A percentile compares a stretch with the other conserved stretches of the same genome.
Conservation (phyloP, 495 filamentous ascomycete genomes). For the Penicillium cosmopolitanum region DNA sequence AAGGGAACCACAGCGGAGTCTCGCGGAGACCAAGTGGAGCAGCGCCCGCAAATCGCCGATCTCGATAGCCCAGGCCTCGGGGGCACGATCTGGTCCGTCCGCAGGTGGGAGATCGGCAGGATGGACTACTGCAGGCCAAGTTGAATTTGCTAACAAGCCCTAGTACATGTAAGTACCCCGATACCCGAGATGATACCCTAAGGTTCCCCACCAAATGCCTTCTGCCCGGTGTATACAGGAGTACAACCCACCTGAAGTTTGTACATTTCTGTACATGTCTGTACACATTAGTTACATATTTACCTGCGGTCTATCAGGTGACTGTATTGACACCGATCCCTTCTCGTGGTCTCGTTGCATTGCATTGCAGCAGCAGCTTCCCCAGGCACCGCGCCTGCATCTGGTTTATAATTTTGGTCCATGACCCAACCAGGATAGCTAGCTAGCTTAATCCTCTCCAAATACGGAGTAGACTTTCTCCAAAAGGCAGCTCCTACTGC, state of each 20-base stretch:
- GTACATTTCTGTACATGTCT: background rate
- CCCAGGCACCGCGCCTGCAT: constrained; percentile 14
- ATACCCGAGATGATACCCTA: constrained; percentile 1
- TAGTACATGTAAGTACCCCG: background rate
- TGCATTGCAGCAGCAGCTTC: constrained; percentile 34
- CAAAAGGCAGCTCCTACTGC: background rate
- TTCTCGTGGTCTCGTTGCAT: constrained; percentile 36
- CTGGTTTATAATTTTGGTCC: background rate
- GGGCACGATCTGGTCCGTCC: constrained; percentile 33
- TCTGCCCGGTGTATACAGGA: background rate
- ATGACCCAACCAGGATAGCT: background rate
- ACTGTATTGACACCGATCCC: constrained; percentile 24
- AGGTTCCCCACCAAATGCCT: background rate
- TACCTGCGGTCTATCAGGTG: constrained; percentile 26
- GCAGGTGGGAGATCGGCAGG: constrained; percentile 32
- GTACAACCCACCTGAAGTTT: background rate
- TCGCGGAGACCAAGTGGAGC: constrained; percentile 28
- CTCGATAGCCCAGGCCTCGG: constrained; percentile 23
- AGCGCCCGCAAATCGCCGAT: constrained; percentile 31
- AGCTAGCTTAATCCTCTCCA: constrained; percentile 1
- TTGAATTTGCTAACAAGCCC: background rate
- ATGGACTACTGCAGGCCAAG: constrained; percentile 12
- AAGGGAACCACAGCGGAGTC: constrained; percentile 19
- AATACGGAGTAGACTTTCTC: background rate
- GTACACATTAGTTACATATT: background rate